Evolutionary conservation across 352 stramenopile species (phyloP), one percentile per base, ranked within the genome.

Genomic region (Thraustochytrium sp.): DNA sequence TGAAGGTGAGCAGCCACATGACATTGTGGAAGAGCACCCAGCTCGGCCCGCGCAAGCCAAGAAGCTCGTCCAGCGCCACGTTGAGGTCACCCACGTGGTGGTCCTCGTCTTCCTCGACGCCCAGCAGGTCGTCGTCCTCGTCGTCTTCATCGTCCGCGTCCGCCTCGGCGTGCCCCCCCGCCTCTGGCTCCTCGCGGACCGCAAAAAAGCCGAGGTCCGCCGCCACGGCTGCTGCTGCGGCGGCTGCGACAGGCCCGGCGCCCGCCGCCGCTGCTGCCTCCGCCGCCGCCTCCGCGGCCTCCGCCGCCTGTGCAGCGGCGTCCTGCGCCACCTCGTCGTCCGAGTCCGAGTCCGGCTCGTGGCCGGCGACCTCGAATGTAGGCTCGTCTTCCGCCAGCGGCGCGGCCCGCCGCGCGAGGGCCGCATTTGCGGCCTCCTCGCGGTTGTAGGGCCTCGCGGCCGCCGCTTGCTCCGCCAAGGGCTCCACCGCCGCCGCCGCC

Each of bases 1-100:
- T 98, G 88, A 98, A 99, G 13, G 95, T 94, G 42, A 99, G 78
- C 2, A 98, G 88, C 95, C 96, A 99, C 62, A 96, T 93, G 3
- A 98, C 90, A 84, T 99, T 99, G 31, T 95, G 92, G 80, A 98
- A 92, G 4, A 99, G 86, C 36, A 96, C 92, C 61, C 94, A 87
- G 49, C 98, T 87, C 38, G 97, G 95, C 2, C 96, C 96, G 53
- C 95, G 93, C 29, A 99, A 88, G 9, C 96, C 96, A n/a, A 99
- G 86, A 0, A 99, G 87, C 85, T 99, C 95, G 84, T 98, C 95
- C 86, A 99, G 91, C 0, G 95, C 94, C 46, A 99, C 94, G 82
- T 97, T 96, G 73, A 97, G 94, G 85, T 97, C 93, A 89, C 68
- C 68, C 23, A 96, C 94, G 85, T 96, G 90, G 37, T 95, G 90